phyloP scores from a whole-genome alignment of 75 land plant genomes.

The Cunninghamia lanceolata region DNA sequence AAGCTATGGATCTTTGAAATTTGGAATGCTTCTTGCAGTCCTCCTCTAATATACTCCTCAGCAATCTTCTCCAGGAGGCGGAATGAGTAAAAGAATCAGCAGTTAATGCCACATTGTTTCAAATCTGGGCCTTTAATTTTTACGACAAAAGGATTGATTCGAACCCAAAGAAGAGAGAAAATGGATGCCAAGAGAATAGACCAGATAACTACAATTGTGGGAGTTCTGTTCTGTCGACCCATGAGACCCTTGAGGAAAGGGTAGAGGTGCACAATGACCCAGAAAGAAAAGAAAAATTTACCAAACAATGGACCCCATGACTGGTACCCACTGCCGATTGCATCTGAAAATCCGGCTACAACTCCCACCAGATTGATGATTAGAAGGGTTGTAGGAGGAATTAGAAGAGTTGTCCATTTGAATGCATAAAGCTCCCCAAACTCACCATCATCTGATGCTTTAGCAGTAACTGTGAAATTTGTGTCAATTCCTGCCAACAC shows the following conservation, averaged over 20 bases:
- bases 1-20: background rate
- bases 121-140: conserved; percentile 73
- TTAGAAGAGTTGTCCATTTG: conserved; percentile 86
- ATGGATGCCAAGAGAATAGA: conserved; percentile 78
- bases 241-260: conserved; percentile 91
- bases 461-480: conserved; percentile 84
- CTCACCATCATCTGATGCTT: conserved; percentile 65
- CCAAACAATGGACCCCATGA: conserved; percentile 93
- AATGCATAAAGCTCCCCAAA: conserved; percentile 77
- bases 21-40: background rate
- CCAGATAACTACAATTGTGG: conserved; percentile 88
- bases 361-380: conserved; percentile 78
- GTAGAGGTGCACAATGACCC: conserved; percentile 88
- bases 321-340: conserved; percentile 76
- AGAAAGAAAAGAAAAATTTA: conserved; percentile 77
- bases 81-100: conserved; percentile 27
- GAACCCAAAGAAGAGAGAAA: conserved; percentile 83
- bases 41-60: background rate
- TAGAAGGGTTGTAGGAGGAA: conserved; percentile 78
- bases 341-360: conserved; percentile 83
- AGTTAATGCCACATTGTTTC: conserved; percentile 73
- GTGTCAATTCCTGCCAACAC: conserved; percentile 87
- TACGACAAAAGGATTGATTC: conserved; percentile 72
- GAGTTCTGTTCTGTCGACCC: conserved; percentile 86
- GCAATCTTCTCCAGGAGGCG: background rate